phyloP scores from a whole-genome alignment of 208 protist species.

The Crithidia expoeki region DNA sequence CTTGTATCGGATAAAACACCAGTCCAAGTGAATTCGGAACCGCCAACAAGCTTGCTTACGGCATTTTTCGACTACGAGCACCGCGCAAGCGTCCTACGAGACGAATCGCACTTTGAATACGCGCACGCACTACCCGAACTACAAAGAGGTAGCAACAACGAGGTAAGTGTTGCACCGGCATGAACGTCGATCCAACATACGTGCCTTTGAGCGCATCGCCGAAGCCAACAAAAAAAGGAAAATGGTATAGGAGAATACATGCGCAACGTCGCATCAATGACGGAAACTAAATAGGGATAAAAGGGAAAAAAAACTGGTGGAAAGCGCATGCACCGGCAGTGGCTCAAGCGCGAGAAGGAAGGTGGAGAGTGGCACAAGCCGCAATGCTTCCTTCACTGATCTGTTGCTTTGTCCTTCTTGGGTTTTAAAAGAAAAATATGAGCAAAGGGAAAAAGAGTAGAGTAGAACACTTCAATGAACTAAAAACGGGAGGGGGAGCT shows the following conservation, averaged over 20 bases:
- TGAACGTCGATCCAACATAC: background rate
- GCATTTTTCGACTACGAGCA: background rate
- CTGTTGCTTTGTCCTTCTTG: too few species aligned
- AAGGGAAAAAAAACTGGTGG: slow-evolving; percentile 26
- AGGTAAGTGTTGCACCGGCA: background rate
- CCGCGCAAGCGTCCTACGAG: background rate
- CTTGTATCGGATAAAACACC: background rate
- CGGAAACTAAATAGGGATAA: slow-evolving; percentile 25
- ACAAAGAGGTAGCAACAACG: background rate
- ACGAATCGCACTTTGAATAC: background rate
- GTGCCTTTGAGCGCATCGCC: background rate
- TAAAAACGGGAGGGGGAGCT: too few species aligned
- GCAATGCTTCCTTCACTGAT: too few species aligned
- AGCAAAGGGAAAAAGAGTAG: too few species aligned
- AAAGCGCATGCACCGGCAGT: too few species aligned
- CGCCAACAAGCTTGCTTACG: background rate
- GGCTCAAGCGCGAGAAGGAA: too few species aligned
- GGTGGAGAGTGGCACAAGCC: too few species aligned
- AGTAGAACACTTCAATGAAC: too few species aligned
- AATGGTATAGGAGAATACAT: background rate
- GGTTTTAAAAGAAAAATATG: too few species aligned
- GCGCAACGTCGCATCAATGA: slow-evolving; percentile 14
- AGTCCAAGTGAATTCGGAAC: background rate
- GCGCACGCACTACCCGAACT: slow-evolving; percentile 9
- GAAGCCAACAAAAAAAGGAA: background rate